These are phyloP conservation scores for Euptelea pleiosperma DNA, from an alignment of 164 flowering plant species.

Conservation along the genomic window DNA sequence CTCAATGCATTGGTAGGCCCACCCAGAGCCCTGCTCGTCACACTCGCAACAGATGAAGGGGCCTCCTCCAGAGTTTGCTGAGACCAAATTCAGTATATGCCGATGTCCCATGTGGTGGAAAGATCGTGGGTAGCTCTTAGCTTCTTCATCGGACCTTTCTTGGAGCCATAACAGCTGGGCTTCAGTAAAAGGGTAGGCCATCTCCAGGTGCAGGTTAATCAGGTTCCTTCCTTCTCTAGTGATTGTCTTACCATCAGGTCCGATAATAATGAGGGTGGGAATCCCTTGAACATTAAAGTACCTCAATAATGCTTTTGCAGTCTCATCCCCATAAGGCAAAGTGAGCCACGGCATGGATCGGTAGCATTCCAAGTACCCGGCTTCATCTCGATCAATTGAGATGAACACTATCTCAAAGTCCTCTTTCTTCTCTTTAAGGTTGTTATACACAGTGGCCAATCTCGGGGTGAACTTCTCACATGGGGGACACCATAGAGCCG, in stretches of 20 bases:
- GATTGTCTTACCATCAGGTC: conserved; percentile 77
- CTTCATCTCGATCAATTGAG: conserved; percentile 52
- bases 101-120: conserved; percentile 53
- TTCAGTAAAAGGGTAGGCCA: conserved; percentile 73
- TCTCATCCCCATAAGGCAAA: conserved; percentile 57
- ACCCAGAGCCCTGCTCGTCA: conserved; percentile 75
- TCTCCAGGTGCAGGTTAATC: conserved; percentile 60
- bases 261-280: conserved; percentile 63
- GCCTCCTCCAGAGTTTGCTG: conserved; percentile 68
- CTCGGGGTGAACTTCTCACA: conserved; percentile 57
- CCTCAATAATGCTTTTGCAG: conserved; percentile 35
- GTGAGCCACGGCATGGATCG: conserved; percentile 81
- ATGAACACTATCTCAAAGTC: conserved; percentile 64
- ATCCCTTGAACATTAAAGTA: conserved; percentile 62
- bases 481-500: conserved; percentile 74
- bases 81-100: conserved; percentile 61
- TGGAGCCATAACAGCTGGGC: conserved; percentile 42
- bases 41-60: conserved; percentile 84
- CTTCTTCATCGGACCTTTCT: conserved; percentile 68
- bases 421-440: conserved; percentile 39
- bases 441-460: conserved; percentile 51
- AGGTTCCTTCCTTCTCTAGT: conserved; percentile 63
- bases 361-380: conserved; percentile 38
- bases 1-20: conserved; percentile 80
- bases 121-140: conserved; percentile 47